Conservation (phyloP, 441 rosid genomes). For the Breynia disticha region DNA sequence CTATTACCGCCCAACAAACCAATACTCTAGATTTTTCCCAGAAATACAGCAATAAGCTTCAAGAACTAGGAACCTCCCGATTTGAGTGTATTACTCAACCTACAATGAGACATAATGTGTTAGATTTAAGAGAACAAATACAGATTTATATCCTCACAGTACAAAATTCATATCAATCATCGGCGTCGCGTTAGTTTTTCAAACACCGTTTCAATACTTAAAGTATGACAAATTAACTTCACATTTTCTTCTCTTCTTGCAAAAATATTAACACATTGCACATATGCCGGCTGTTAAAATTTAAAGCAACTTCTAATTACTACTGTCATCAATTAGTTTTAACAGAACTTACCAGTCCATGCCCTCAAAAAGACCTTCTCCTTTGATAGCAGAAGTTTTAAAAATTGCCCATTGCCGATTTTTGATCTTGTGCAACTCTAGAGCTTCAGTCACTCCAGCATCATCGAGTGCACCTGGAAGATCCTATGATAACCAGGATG, state of each 20-base stretch:
- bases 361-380: constrained; percentile 64
- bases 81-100: constrained; percentile 72
- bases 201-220: too few relatives aligned
- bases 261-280: too few relatives aligned
- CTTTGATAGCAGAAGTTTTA: constrained; percentile 54
- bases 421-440: constrained; percentile 65
- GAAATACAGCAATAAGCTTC: constrained; percentile 4
- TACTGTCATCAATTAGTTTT: background rate
- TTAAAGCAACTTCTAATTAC: background rate
- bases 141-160: background rate
- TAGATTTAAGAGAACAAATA: background rate
- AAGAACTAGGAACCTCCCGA: constrained; percentile 37
- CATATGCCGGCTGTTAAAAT: background rate
- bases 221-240: too few relatives aligned
- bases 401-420: constrained; percentile 48
- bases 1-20: constrained; percentile 7
- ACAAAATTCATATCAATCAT: background rate
- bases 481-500: constrained; percentile 36
- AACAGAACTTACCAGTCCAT: constrained; percentile 51
- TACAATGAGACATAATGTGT: constrained; percentile 9
- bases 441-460: constrained; percentile 74
- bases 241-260: too few relatives aligned
- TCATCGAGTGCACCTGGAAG: constrained; percentile 92
- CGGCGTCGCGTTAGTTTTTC: too few relatives aligned
- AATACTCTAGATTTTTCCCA: constrained; percentile 2